Conservation (phyloP, 805 yeast species). For the Pichia sporocuriosa region DNA sequence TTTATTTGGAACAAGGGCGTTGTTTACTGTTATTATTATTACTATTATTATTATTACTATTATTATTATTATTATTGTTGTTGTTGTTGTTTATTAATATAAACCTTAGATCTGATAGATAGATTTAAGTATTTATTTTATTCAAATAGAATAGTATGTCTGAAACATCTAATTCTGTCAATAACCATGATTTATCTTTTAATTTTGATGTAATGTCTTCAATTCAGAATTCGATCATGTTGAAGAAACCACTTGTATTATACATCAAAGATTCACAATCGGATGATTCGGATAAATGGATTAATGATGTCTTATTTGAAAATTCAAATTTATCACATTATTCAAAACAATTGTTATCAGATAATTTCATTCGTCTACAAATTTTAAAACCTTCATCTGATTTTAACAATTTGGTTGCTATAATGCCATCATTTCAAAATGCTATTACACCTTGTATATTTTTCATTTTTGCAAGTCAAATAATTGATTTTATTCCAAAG, state of each 20-base stretch:
- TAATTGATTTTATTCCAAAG: conserved; percentile 37
- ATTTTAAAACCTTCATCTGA: conserved; percentile 37
- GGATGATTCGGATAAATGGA: conserved; percentile 24
- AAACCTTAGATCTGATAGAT: no score
- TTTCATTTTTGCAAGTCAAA: conserved; percentile 42
- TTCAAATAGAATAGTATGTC: no score
- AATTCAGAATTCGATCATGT: conserved; percentile 33
- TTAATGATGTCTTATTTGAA: conserved; percentile 3
- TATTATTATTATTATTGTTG: no score
- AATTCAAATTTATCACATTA: conserved; percentile 14
- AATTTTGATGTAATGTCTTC: conserved; percentile 27
- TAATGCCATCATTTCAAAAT: conserved; percentile 39
- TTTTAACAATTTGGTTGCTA: conserved; percentile 42
- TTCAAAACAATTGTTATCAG: conserved; percentile 14
- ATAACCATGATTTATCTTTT: conserved; percentile 7
- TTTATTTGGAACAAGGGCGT: no score
- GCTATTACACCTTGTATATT: conserved; percentile 49
- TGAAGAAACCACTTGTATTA: conserved; percentile 35
- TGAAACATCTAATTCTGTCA: no score
- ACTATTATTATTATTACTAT: no score
- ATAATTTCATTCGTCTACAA: conserved; percentile 35
- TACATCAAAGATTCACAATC: conserved; percentile 22
- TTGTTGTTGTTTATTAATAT: no score
- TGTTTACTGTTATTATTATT: no score
- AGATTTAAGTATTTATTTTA: no score